A percentile compares a stretch with the other conserved stretches of the same genome.
phyloP scores from a whole-genome alignment of 805 yeast genomes.

The Suhomyces sp. region DNA sequence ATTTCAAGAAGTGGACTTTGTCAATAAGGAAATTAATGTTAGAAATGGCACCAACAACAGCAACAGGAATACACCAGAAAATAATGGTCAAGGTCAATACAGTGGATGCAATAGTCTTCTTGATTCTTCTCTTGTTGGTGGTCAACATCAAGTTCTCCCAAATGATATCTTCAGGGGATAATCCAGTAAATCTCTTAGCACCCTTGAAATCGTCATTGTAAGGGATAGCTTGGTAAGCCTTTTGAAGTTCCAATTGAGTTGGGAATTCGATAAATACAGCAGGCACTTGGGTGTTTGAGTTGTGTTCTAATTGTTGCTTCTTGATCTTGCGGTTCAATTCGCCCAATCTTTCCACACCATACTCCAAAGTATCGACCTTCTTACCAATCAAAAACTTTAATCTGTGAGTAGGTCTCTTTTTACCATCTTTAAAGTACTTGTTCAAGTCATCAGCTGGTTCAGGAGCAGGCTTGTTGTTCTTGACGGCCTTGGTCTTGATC shows the following conservation, averaged over 20 bases:
- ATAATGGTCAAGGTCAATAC: conserved; percentile 62
- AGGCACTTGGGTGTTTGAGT: conserved; percentile 51
- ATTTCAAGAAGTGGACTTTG: conserved; percentile 23
- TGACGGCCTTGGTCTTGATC: conserved; percentile 51
- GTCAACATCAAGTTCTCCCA: conserved; percentile 75
- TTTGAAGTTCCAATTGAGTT: conserved; percentile 82
- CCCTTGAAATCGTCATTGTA: conserved; percentile 47
- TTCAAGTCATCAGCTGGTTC: conserved; percentile 56
- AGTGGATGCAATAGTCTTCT: conserved; percentile 58
- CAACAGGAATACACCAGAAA: conserved; percentile 76
- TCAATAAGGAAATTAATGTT: conserved; percentile 26
- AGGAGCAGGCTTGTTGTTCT: conserved; percentile 57
- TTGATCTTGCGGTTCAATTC: conserved; percentile 68
- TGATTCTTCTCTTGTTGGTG: conserved; percentile 55
- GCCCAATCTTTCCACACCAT: conserved; percentile 64
- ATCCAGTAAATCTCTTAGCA: conserved; percentile 55
- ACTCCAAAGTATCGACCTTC: conserved; percentile 81
- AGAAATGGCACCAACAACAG: conserved; percentile 32
- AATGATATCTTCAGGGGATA: conserved; percentile 77
- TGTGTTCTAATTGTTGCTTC: conserved; percentile 53
- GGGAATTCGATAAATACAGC: conserved; percentile 82
- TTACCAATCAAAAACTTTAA: conserved; percentile 70
- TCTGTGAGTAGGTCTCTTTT: conserved; percentile 80
- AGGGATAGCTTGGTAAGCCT: conserved; percentile 81
- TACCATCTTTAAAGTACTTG: conserved; percentile 62